Evolutionary conservation across 2,329 filamentous ascomycete genomes (phyloP), one percentile per base, ranked within the genome.

Genomic region (Exophiala aquamarina): DNA sequence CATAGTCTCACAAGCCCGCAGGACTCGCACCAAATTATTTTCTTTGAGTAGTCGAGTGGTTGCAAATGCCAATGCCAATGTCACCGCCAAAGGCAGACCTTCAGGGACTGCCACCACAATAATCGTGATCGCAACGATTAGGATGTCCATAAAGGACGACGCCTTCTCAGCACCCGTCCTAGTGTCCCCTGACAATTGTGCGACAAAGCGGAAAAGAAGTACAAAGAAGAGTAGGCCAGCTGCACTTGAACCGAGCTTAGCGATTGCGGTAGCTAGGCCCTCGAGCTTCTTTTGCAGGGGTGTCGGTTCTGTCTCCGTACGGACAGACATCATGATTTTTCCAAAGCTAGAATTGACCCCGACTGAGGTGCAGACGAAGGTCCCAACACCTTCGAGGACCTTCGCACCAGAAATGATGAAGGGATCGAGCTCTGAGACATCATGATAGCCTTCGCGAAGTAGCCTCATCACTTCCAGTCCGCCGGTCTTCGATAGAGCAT

Each of bases 331-430:
- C 70, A 91, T 78, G 2, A 83, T 89, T 59, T 87, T 87, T 47
- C 87, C 87, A 59, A 87, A 83, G 23, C 80, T 86, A 1, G 86
- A 88, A 64, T 91, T 78, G 28, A 85, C 75, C 54, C 87, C 87
- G n/a, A 84, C 82, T 3, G 86, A 80, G 1, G 86, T 89, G 44
- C 89, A 86, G 44, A 92, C 64, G 65, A 89, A 91, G 3, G 79
- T 82, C 7, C 88, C 87, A 7, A 89, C 76, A 44, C 87, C 87
- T 59, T 89, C 85, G 0, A 82, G 82, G 9, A 92, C 82, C 57
- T 89, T 89, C 2, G 84, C 84, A 36, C 87, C 87, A 17, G 86
- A 90, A 3, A 91, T 73, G 51, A 92, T 89, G 65, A 92, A 92
- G 0, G 87, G 87, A 58, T 91, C 87, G 51, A 86, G 70, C 60